Base-by-base conservation (phyloP, 2,329 filamentous ascomycete species). In the Acarospora socialis region DNA sequence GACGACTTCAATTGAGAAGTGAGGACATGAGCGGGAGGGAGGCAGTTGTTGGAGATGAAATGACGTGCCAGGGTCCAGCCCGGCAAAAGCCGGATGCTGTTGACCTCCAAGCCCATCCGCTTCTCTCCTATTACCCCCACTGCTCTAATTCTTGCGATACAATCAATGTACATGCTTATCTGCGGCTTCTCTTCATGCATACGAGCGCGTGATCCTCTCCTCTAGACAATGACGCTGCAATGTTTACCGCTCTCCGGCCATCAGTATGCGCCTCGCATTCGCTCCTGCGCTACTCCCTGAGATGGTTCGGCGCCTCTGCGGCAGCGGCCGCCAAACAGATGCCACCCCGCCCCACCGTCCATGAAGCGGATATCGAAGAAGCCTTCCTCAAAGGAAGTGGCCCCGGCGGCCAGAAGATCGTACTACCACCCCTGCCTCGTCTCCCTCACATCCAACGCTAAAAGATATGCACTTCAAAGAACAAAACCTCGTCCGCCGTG, bases 401-500 rank as follows among this genome's bases (percentile, higher is more conserved):
- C 2, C 87, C 90, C 0, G 90, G 90, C 15, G 90, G 90, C 0
- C 90, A 98, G 53, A 94, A 94, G 54, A 95, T 95, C 60, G 78
- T 83, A 14, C 10, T 28, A 13, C 17, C 22, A 29, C 14, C 28
- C 30, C 21, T 15, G 22, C 22, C 7, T 10, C 8, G 13, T 20
- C 19, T 7, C 16, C 7, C 21, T 16, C 18, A 24, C 14, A n/a
- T n/a, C n/a, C n/a, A 9, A 32, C n/a, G 12, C 4, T 10, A 18
- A 22, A 31, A 22, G 10, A 41, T 23, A 35, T 40, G 30, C 42
- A 23, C 7, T 7, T 13, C 6, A 13, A 26, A 63, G 78, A 98
- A 98, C 60, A 98, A 98, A 72, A 98, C 90, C 16, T 84, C 77
- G 43, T 94, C 82, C 0, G 87, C 87, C 21, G 87, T 94, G 2